Percentiles rank a stretch among this genome's conserved stretches.
Conservation (phyloP, 352 stramenopile species). For the Phytophthora foliorum region DNA sequence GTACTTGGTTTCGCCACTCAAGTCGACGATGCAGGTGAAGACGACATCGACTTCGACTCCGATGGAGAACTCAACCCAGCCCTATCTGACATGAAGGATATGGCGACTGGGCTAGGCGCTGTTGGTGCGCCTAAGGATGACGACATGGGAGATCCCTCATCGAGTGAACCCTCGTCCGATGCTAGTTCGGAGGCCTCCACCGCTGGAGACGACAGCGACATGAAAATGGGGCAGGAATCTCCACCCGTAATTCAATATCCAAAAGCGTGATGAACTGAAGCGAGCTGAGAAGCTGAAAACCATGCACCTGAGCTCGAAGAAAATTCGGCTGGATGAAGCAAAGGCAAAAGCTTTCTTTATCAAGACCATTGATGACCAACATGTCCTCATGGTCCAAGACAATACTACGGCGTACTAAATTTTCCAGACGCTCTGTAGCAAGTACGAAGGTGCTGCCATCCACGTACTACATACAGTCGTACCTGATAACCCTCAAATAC, state of each 20-base stretch:
- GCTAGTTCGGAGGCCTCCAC: neutral
- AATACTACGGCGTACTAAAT: conserved; percentile 23
- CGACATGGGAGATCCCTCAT: neutral
- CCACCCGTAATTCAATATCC: neutral
- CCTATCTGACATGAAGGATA: neutral
- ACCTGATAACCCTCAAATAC: conserved; percentile 15
- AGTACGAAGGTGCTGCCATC: conserved; percentile 11
- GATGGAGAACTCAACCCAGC: neutral
- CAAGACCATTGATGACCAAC: conserved; percentile 19
- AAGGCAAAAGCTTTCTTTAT: conserved; percentile 19
- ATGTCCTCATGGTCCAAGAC: conserved; percentile 22
- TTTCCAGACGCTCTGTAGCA: conserved; percentile 15
- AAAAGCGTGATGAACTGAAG: conserved; percentile 9
- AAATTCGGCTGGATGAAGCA: conserved; percentile 11
- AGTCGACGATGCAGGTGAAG: neutral
- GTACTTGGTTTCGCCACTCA: conserved; percentile 4
- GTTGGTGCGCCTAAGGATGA: neutral
- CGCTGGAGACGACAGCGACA: neutral
- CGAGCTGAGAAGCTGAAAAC: conserved; percentile 16
- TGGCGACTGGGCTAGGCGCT: neutral
- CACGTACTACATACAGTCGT: conserved; percentile 27
- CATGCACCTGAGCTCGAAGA: conserved; percentile 22
- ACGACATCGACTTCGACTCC: neutral
- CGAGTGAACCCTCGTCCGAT: neutral
- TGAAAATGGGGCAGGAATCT: neutral